Base-by-base conservation (phyloP, 2,329 filamentous ascomycete genomes). In the Diaporthe sp. region DNA sequence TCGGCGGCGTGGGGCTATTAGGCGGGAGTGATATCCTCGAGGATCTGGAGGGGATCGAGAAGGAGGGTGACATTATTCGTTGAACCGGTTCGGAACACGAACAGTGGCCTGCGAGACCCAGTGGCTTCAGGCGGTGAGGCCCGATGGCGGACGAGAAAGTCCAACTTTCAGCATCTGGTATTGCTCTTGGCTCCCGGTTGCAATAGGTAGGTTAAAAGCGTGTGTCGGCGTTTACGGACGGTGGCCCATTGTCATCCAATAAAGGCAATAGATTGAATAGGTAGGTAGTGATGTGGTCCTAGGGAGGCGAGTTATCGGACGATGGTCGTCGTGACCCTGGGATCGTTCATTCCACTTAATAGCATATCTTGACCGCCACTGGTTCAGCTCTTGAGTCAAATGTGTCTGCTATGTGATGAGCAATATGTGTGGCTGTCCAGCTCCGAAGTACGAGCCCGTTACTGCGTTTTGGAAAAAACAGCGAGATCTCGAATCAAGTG, bases 21-120 rank as follows among this genome's bases (percentile, higher is more conserved):
- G 94, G 94, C 17, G 94, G 95, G 6, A 97, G 95, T 84, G 92
- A 94, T 82, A 97, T 98, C 78, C 88, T 98, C 44, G 95, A 98
- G 82, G 91, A 91, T 28, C 85, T 95, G 73, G 93, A 97, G 82
- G 94, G 94, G 4, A 93, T 97, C 79, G 93, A 95, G 79, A 92
- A 93, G 82, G 92, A 94, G 78, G 91, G 88, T 1, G 92, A 93
- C 74, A 85, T 94, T 77, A 95, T 95, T 83, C 92, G 93, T 74
- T 94, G 82, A 91, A 20, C 2, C 4, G 25, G 10, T 1, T 68
- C 13, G 5, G 42, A 47, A 22, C n/a, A 8, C 7, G 37, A 22
- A 34, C 25, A 25, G 10, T 25, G 12, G 5, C 37, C 44, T 8
- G 7, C 25, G 44, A 39, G 44, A 12, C 22, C 17, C 28, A 37